A percentile compares a stretch with the other conserved stretches of the same genome.
Conservation (phyloP, 1,139 yeast species). For the Yamadazyma kanchanaburiensis region DNA sequence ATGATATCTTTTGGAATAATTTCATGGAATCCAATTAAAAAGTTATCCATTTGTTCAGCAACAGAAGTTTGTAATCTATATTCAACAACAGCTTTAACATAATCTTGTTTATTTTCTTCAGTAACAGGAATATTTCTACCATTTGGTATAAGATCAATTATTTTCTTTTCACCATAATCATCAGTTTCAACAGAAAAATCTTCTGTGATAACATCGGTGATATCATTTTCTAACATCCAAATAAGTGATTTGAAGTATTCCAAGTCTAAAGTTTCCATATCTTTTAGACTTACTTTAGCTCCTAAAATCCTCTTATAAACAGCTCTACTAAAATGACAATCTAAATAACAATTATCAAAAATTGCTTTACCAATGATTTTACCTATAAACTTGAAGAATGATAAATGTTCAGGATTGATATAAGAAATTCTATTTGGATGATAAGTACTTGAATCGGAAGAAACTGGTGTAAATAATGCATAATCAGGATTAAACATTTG, state of each 20-base stretch:
- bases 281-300: slow-evolving; percentile 78
- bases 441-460: slow-evolving; percentile 89
- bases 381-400: slow-evolving; percentile 93
- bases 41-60: slow-evolving; percentile 82
- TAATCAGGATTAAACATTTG: slow-evolving; percentile 97
- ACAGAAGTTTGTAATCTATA: slow-evolving; percentile 83
- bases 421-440: slow-evolving; percentile 94
- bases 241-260: slow-evolving; percentile 88
- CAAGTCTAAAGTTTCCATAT: slow-evolving; percentile 91
- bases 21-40: slow-evolving; percentile 85
- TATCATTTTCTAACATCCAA: slow-evolving; percentile 97
- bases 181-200: slow-evolving; percentile 92
- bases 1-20: slow-evolving; percentile 86
- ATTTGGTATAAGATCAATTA: slow-evolving; percentile 72
- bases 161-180: slow-evolving; percentile 87
- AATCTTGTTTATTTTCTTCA: slow-evolving; percentile 87
- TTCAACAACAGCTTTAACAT: slow-evolving; percentile 82
- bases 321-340: slow-evolving; percentile 94
- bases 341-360: slow-evolving; percentile 80
- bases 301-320: slow-evolving; percentile 88
- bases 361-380: slow-evolving; percentile 93
- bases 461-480: slow-evolving; percentile 89
- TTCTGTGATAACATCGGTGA: slow-evolving; percentile 95
- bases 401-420: slow-evolving; percentile 88
- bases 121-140: slow-evolving; percentile 87